Evolutionary conservation across 345 rosid genomes (phyloP), one percentile per base, ranked within the genome.

Genomic region (Corchorus olitorius): DNA sequence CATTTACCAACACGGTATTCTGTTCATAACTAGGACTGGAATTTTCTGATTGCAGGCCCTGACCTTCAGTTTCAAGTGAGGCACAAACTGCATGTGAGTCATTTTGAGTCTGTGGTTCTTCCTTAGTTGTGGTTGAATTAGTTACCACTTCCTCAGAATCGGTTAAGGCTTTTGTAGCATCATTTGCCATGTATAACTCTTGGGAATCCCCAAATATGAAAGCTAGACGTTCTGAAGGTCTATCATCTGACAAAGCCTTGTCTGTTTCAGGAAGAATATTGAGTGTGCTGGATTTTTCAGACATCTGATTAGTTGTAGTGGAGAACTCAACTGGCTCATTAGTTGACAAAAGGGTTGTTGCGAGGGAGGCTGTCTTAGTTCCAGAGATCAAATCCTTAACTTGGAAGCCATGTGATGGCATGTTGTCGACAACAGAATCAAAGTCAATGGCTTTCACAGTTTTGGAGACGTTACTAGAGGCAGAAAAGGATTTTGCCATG

Each of bases 361-460:
- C 69, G 45, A 39, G 84, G 56, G 79, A 56, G 56, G 77, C 77
- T 27, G 83, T 65, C 67, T 64, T 81, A 48, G 77, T 75, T 82
- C 81, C 82, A 72, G 81, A 64, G 12, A 84, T 77, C 78, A 85
- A 64, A 79, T 83, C 84, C 78, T 75, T 79, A 20, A 89, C 80
- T 70, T 27, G 88, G 77, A 91, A 89, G 65, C 91, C 88, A 35
- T 73, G 81, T 41, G 91, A 78, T 67, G 89, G 82, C 78, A 85
- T 72, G 79, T 78, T 78, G 72, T 79, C 81, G 65, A 85, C 73
- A 73, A 84, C 76, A 37, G 89, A 81, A 75, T 75, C 76, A 80
- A 89, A 87, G 79, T 90, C 87, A 80, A 91, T 78, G 8, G 91
- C 89, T 83, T 87, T 88, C 22, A 83, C 81, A 71, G 79, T 61